Evolutionary conservation across 129 eudicot genomes (phyloP), one percentile per base, ranked within the genome.

Genomic region (Glebionis coronaria): DNA sequence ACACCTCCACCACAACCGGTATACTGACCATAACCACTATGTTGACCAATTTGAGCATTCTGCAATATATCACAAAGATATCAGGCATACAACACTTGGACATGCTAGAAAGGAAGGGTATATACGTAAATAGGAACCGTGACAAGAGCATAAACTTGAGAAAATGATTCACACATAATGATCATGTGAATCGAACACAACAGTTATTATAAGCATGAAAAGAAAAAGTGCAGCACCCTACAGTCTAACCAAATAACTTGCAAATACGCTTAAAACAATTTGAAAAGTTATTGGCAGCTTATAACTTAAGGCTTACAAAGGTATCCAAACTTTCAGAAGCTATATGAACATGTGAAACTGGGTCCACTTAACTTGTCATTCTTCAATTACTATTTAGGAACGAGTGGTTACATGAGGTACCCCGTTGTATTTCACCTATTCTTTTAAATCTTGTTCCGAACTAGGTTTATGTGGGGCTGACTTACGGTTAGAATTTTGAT

Each of bases 41-140:
- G 61, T 61, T 71, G 63, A 71, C 82, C 14, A 53, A 76, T 14
- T 71, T n/a, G n/a, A n/a, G n/a, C n/a, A n/a, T n/a, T n/a, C n/a
- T n/a, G n/a, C n/a, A n/a, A n/a, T n/a, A n/a, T 50, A 58, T 65
- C 29, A 59, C 25, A 79, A 10, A 31, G 47, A 69, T 56, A n/a
- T 25, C 71, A 79, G 18, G 63, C 21, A 68, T 23, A 54, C 35
- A 68, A 57, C 58, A 20, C 46, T 45, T 35, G n/a, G n/a, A 16
- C 44, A 58, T 42, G 10, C 10, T 18, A 35, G 46, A 19, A 71
- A 31, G 1, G 40, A 31, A 31, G 40, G 40, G 40, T 31, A 31
- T 6, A 45, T 15, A 5, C 3, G 8, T 20, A 29, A 61, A 20
- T 14, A 8, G 9, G 14, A 31, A 12, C 11, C 14, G 16, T 6